Base-by-base conservation (phyloP, 2,329 filamentous ascomycete genomes). In the Cordyceps tenuipes region DNA sequence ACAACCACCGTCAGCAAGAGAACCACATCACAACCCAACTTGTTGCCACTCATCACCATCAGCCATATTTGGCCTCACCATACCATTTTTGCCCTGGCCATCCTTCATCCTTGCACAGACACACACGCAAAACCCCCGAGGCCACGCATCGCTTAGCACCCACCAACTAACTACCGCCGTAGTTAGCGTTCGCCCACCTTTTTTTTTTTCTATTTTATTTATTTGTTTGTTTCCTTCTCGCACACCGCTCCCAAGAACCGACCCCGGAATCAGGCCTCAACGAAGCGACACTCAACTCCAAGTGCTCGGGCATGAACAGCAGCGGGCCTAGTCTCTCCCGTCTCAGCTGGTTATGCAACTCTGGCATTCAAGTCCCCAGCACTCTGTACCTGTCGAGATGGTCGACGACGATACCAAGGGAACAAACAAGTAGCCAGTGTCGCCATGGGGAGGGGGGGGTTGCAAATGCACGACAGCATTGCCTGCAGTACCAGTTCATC, bases 171-270 rank as follows among this genome's bases (percentile, higher is more conserved):
- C n/a, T n/a, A n/a, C n/a, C n/a, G n/a, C 23, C 23, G 23, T 23
- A 23, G 23, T 23, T 56, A 36, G 53, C 53, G 39, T 57, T 50
- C 8, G 36, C n/a, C 47, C 47, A 23, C 53, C 48, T 49, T 54
- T 43, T 50, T 26, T 41, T 36, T n/a, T 31, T 1, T n/a, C n/a
- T n/a, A n/a, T n/a, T n/a, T n/a, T n/a, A n/a, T n/a, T n/a, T n/a
- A n/a, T n/a, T n/a, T n/a, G n/a, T n/a, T n/a, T n/a, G n/a, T 44
- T 23, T 2, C 23, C 23, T 23, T 39, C 29, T 19, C 46, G 59
- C 59, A 61, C 59, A 61, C 59, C 59, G 59, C 59, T 61, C 59
- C 59, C 59, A 61, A 53, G 48, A 31, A 61, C 47, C 49, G 23
- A 23, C 23, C 23, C 36, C 47, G 59, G 48, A 61, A 39, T 48